phyloP scores from a whole-genome alignment of 2,329 filamentous ascomycete species.

The Xylaria sp. region DNA sequence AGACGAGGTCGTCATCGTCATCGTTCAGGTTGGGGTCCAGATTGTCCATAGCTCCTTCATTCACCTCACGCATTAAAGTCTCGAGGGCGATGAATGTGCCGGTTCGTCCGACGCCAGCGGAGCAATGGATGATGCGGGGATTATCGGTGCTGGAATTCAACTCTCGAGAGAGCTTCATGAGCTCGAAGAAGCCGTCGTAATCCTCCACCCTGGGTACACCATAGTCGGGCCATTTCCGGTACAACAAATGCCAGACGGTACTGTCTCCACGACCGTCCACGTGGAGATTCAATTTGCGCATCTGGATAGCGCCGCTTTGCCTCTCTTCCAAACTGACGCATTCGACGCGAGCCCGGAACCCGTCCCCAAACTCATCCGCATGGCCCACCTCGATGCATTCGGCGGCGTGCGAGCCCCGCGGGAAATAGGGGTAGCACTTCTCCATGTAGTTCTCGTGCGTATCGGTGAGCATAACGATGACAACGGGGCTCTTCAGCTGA shows the following conservation, averaged over 20 bases:
- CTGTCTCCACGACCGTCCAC: slow-evolving; percentile 58
- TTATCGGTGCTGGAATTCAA: slow-evolving; percentile 67
- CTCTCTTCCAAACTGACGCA: slow-evolving; percentile 71
- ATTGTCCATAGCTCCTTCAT: slow-evolving; percentile 73
- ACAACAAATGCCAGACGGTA: slow-evolving; percentile 83
- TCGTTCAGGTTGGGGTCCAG: slow-evolving; percentile 50
- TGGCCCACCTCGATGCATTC: slow-evolving; percentile 69
- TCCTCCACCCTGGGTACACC: slow-evolving; percentile 79
- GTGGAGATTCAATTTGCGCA: slow-evolving; percentile 76
- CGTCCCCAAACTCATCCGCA: slow-evolving; percentile 71
- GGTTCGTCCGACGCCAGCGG: slow-evolving; percentile 91
- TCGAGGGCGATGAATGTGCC: slow-evolving; percentile 98
- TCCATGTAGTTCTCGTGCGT: slow-evolving; percentile 80
- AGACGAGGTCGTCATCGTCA: slow-evolving; percentile 71
- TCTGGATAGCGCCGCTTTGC: slow-evolving; percentile 70
- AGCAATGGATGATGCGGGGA: slow-evolving; percentile 86
- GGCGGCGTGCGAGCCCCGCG: slow-evolving; percentile 64
- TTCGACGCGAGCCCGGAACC: slow-evolving; percentile 74
- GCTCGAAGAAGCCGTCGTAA: slow-evolving; percentile 72
- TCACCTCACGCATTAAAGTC: slow-evolving; percentile 84
- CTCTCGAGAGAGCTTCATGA: slow-evolving; percentile 74
- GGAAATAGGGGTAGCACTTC: slow-evolving; percentile 93
- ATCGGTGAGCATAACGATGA: slow-evolving; percentile 95
- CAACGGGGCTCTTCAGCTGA: slow-evolving; percentile 76
- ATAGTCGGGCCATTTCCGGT: slow-evolving; percentile 91